Base-by-base conservation (phyloP, 1,284 basidiomycete species). In the Serendipita sp. region DNA sequence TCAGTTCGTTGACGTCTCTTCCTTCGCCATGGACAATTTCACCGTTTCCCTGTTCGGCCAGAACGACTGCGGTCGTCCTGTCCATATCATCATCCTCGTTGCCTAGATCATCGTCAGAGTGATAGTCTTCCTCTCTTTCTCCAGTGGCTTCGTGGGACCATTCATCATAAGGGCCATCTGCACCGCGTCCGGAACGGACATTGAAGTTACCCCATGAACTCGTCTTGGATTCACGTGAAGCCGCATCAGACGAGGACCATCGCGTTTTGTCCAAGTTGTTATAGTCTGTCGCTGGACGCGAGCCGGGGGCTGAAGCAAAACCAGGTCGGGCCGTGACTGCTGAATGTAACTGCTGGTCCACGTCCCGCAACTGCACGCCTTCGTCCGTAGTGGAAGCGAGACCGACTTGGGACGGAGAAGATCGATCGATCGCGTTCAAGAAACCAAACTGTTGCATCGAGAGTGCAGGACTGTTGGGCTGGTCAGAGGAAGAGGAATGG, bases 21-120 rank as follows among this genome's bases (percentile, higher is more conserved):
- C 80, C 82, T 65, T 83, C 82, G 22, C 83, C 87, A 64, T 81
- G 82, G 1, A 91, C 83, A 66, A 91, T 91, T 65, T 88, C 74
- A 15, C 87, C 88, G 42, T 85, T 81, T 5, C 88, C 88, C 73
- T 91, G 87, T 69, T 91, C 88, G 38, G 85, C 88, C 60, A 91
- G 75, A 64, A 89, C 80, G 62, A 83, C 77, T 12, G 88, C 88
- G 61, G 85, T 82, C 0, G 88, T 88, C 58, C 84, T 78, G 68
- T 87, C 84, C 63, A 86, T 82, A 53, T 80, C 77, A 45, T 79
- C 78, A 34, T 72, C 70, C 41, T 62, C 47, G 13, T 60, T 58
- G 22, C 17, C 60, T 3, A 74, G 71, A 5, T 81, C 77, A 41
- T 79, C 78, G 30, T 82, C 81, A 35, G 15, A 55, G 45, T 29